Base-by-base conservation (phyloP, 2,329 filamentous ascomycete genomes). In the Apiospora malaysiana region DNA sequence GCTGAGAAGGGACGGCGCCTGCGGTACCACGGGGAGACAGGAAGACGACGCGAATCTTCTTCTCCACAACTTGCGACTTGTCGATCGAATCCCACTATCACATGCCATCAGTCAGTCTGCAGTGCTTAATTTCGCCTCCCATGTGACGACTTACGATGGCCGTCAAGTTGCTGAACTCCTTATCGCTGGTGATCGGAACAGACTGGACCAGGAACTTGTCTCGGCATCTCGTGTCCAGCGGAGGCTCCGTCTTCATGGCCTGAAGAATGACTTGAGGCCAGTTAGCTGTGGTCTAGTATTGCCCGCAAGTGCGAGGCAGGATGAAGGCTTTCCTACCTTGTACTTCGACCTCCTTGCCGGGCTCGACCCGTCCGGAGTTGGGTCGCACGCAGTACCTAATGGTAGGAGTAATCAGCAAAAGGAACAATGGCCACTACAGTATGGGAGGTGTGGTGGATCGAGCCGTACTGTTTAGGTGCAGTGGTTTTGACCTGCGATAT, bases 201-300 rank as follows among this genome's bases (percentile, higher is more conserved):
- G 95, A 97, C 84, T 98, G 95, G 46, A 98, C 95, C 70, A 98
- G 89, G 83, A 98, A 98, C 86, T 98, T 98, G 88, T 98, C 95
- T 82, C 94, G 92, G 86, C 96, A 99, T 82, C 94, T 95, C 73
- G 93, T 91, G 81, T 97, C 95, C 71, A 87, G 82, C 25, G 95
- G 89, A 70, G 95, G 95, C 78, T 98, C 95, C 79, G 94, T 90
- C 87, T 97, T 98, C 96, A 99, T 98, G 32, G 95, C 94, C 85
- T 99, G 96, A 56, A 99, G 90, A 47, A 98, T 91, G 71, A 99
- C 96, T 97, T 73, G 69, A 63, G 71, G 32, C 16, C 16, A 46
- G 69, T 75, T 70, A 80, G 81, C 71, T 21, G 21, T 37, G n/a
- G 27, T 21, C 56, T 70, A 14, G 3, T 40, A n/a, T 63, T n/a